Evolutionary conservation across 202 grass and related monocot species (phyloP).

Genomic region (Panicum virgatum): DNA sequence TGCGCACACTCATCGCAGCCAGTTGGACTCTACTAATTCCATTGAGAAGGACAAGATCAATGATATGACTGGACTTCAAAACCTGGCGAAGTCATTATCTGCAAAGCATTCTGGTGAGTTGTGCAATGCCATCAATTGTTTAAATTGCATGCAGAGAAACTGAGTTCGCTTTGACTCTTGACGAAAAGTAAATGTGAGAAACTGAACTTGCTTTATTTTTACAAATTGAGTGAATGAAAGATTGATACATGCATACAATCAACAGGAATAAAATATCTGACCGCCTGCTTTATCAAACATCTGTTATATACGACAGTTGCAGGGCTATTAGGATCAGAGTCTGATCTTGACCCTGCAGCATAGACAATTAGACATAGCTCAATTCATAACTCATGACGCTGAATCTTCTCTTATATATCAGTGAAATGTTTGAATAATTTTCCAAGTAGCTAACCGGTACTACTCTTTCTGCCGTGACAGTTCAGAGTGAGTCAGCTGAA

Average conservation of each 20-base stretch:
- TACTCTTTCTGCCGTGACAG: conserved; percentile 48
- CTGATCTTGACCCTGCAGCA: no score
- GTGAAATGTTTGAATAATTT: background rate
- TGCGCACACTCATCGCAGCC: conserved; percentile 39
- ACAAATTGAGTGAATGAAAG: conserved; percentile 15
- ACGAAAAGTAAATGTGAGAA: conserved; percentile 16
- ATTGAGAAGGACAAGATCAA: conserved; percentile 33
- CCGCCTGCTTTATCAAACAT: background rate
- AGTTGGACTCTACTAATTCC: conserved; percentile 18
- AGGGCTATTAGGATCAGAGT: background rate
- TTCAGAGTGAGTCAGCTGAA: conserved; percentile 64
- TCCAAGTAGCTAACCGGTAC: background rate
- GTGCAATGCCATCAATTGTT: background rate
- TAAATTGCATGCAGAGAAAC: conserved; percentile 10
- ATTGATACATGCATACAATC: background rate
- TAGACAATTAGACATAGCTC: no score
- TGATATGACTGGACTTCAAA: conserved; percentile 56
- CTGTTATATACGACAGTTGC: background rate
- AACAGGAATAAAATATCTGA: no score
- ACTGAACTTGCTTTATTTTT: conserved; percentile 16
- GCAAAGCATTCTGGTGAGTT: conserved; percentile 61
- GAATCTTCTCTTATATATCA: background rate
- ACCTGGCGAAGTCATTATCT: conserved; percentile 66
- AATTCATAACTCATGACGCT: background rate
- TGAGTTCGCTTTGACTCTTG: conserved; percentile 1